phyloP scores from a whole-genome alignment of 371 early-diverging fungal species.

The Smittium culicis region DNA sequence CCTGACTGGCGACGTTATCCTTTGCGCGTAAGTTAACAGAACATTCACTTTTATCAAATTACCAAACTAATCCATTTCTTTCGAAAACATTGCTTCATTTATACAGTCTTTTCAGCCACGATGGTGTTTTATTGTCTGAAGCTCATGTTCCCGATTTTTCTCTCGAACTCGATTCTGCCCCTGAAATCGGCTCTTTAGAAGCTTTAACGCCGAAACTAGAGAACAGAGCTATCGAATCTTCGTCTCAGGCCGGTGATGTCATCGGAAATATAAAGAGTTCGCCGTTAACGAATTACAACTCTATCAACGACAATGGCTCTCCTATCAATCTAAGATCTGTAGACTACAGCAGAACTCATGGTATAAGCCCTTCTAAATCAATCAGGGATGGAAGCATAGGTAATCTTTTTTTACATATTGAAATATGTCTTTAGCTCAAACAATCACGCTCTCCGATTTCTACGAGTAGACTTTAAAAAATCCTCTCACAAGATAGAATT shows the following conservation, averaged over 20 bases:
- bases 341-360: neutral
- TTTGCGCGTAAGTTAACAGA: conserved; percentile 9
- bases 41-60: neutral
- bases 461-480: too few relatives aligned
- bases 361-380: neutral
- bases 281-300: neutral
- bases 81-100: neutral
- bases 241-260: neutral
- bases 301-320: neutral
- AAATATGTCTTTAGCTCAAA: neutral
- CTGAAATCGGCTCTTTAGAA: neutral
- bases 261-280: neutral
- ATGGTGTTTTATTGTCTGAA: conserved; percentile 8
- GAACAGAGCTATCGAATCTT: neutral
- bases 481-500: too few relatives aligned
- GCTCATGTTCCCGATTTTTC: conserved; percentile 3
- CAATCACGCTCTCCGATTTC: too few relatives aligned
- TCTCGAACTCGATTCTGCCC: neutral
- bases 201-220: neutral
- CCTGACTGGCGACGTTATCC: neutral
- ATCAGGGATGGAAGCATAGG: neutral
- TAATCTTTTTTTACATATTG: neutral
- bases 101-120: neutral
- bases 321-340: neutral
- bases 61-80: too few relatives aligned